These are phyloP conservation scores for Parascedosporium putredinis DNA, from an alignment of 2,329 filamentous ascomycete genomes.

Conservation along the genomic window DNA sequence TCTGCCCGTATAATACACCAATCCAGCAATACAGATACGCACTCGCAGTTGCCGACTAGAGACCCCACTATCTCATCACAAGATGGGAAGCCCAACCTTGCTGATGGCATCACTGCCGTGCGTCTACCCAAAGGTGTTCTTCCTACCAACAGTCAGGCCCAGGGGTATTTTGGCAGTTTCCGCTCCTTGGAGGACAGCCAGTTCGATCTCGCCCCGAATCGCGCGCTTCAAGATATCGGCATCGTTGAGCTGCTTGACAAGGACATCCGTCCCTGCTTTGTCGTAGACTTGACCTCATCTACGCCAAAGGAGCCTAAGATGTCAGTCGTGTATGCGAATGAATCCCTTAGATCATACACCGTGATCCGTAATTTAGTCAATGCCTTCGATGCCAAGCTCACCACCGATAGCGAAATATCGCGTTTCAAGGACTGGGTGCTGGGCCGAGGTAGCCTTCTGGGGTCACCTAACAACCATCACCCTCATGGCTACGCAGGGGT, in stretches of 20 bases:
- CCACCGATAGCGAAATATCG: neutral
- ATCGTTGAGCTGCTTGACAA: constrained; percentile 65
- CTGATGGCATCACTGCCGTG: neutral
- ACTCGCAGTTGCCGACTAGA: neutral
- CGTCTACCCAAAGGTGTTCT: neutral
- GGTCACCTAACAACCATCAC: neutral
- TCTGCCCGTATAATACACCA: neutral
- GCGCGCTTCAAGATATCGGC: constrained; percentile 50
- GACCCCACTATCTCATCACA: neutral
- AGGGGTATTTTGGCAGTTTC: neutral
- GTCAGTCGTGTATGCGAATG: constrained; percentile 58
- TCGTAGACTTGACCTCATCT: constrained; percentile 56
- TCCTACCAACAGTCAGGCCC: neutral
- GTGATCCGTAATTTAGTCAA: neutral
- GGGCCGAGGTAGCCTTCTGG: neutral
- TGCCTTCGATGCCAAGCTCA: neutral
- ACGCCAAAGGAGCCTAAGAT: constrained; percentile 46
- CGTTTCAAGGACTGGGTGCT: constrained; percentile 3
- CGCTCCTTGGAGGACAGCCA: neutral
- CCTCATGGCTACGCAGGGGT: neutral
- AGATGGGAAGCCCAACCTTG: neutral
- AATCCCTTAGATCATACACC: constrained; percentile 40
- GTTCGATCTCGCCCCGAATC: neutral
- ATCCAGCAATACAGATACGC: neutral
- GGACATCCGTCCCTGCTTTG: constrained; percentile 66